Conservation (phyloP, 306 rosid genomes). For the Cicer judaicum region DNA sequence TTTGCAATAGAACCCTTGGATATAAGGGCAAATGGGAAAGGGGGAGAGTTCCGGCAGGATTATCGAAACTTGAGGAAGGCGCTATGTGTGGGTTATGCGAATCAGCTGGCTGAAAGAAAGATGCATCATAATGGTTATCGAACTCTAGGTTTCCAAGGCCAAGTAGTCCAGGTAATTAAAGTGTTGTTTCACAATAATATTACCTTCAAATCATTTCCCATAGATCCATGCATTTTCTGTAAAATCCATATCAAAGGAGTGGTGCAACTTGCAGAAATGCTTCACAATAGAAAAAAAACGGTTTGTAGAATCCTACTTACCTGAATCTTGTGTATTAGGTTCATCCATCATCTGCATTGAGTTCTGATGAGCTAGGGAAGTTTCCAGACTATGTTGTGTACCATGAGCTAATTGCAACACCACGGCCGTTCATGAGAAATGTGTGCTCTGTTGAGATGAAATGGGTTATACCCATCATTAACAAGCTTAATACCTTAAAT, state of each 20-base stretch:
- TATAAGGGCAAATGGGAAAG: conserved; percentile 56
- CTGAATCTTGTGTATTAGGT: conserved; percentile 58
- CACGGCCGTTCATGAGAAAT: conserved; percentile 85
- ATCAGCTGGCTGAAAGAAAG: conserved; percentile 97
- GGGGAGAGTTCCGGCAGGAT: conserved; percentile 55
- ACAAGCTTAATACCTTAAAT: conserved; percentile 78
- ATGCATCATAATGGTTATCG: conserved; percentile 94
- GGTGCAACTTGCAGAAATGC: conserved; percentile 16
- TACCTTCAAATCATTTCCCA: conserved; percentile 35
- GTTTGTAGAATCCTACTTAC: conserved; percentile 34
- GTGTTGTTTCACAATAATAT: conserved; percentile 27
- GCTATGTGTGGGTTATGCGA: conserved; percentile 89
- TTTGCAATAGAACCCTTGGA: conserved; percentile 64
- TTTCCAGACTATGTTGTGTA: conserved; percentile 87
- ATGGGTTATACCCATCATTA: conserved; percentile 73
- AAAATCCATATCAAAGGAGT: conserved; percentile 33
- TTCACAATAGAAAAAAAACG: neutral
- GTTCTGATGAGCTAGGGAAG: conserved; percentile 76
- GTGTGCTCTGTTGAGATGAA: conserved; percentile 74
- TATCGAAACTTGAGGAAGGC: conserved; percentile 85
- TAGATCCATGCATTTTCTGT: conserved; percentile 12
- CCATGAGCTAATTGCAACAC: conserved; percentile 89
- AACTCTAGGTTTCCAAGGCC: conserved; percentile 86
- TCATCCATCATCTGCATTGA: conserved; percentile 80
- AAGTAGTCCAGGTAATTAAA: conserved; percentile 83